phyloP scores from a whole-genome alignment of 768 basidiomycete genomes.

The Cystobasidium ongulense region DNA sequence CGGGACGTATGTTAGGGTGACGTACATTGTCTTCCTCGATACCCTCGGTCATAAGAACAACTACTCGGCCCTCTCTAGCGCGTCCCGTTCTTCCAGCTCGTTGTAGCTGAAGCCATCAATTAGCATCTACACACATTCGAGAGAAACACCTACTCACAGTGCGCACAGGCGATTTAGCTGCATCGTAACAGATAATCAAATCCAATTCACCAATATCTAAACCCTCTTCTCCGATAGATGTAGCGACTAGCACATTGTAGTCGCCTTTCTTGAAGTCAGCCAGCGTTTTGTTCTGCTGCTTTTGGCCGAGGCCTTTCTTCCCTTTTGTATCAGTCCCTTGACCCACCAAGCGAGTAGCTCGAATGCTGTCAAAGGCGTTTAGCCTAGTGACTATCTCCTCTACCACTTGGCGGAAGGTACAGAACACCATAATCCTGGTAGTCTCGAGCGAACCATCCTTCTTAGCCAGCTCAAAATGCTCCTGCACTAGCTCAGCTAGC shows the following conservation, averaged over 20 bases:
- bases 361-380: constrained; percentile 59
- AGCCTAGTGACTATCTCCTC: constrained; percentile 79
- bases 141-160: constrained; percentile 57
- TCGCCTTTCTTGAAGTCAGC: constrained; percentile 74
- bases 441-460: constrained; percentile 41
- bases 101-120: constrained; percentile 60
- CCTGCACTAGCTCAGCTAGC: constrained; percentile 62
- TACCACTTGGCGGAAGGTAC: constrained; percentile 78
- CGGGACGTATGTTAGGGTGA: neutral
- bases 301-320: constrained; percentile 79
- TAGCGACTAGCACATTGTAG: constrained; percentile 87
- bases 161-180: constrained; percentile 89
- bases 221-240: constrained; percentile 95
- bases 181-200: constrained; percentile 89
- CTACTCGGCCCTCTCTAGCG: constrained; percentile 78
- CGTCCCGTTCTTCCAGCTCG: constrained; percentile 91
- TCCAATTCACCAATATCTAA: constrained; percentile 97
- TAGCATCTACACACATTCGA: neutral
- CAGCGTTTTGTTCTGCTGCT: constrained; percentile 83
- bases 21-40: constrained; percentile 70
- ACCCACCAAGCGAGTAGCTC: constrained; percentile 78
- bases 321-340: constrained; percentile 78
- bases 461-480: constrained; percentile 61
- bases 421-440: constrained; percentile 80
- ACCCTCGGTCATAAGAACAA: constrained; percentile 78